These are phyloP conservation scores for Boletus subcaerulescens DNA, from an alignment of 768 basidiomycete genomes.

Conservation along the genomic window DNA sequence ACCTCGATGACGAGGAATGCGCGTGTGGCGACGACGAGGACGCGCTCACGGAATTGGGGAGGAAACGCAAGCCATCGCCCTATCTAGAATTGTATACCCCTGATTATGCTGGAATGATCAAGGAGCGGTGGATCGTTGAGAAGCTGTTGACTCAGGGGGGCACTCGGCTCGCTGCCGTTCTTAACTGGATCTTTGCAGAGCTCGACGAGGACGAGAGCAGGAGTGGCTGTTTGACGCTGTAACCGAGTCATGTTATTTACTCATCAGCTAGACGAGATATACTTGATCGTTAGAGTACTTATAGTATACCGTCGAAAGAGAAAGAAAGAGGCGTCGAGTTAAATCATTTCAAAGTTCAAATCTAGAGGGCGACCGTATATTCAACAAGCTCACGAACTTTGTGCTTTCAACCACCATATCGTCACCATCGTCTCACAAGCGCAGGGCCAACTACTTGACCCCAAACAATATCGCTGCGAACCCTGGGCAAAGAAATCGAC, in stretches of 20 bases:
- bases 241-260: neutral
- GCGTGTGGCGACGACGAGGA: neutral
- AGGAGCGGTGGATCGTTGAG: constrained; percentile 69
- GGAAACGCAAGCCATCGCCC: constrained; percentile 20
- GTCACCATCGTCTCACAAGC: constrained; percentile 38
- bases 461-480: constrained; percentile 95
- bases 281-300: too few species aligned
- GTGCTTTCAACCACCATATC: too few species aligned
- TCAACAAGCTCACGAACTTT: too few species aligned
- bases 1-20: too few species aligned
- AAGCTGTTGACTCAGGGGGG: constrained; percentile 81
- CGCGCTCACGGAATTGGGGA: neutral
- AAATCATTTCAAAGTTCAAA: too few species aligned
- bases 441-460: constrained; percentile 81
- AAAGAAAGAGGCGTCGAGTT: too few species aligned
- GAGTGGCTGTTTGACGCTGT: constrained; percentile 1
- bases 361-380: too few species aligned
- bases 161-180: constrained; percentile 73
- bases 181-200: constrained; percentile 68
- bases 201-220: neutral
- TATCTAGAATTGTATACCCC: constrained; percentile 80
- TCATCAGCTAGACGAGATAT: too few species aligned
- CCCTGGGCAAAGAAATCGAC: constrained; percentile 83
- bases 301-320: too few species aligned
- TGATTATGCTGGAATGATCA: constrained; percentile 69